A percentile compares a stretch with the other conserved stretches of the same genome.
These are phyloP conservation scores for Zangia roseola DNA, from an alignment of 768 basidiomycete genomes.

Conservation along the genomic window DNA sequence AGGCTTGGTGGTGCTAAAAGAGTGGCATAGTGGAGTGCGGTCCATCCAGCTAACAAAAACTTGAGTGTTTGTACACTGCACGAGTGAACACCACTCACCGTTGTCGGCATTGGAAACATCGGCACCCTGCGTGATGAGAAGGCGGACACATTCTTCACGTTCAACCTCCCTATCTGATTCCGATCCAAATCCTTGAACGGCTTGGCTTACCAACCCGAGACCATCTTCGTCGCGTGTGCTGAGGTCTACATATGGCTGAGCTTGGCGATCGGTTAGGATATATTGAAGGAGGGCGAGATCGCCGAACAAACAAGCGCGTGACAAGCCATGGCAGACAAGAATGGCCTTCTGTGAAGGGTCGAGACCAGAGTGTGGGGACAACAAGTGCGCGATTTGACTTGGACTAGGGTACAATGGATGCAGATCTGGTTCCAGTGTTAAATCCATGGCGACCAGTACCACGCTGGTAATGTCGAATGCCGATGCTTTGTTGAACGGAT, in stretches of 20 bases:
- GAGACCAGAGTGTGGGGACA: conserved; percentile 68
- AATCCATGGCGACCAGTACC: conserved; percentile 43
- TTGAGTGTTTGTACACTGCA: conserved; percentile 4
- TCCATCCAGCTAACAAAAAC: conserved; percentile 78
- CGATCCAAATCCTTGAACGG: conserved; percentile 80
- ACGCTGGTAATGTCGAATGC: conserved; percentile 30
- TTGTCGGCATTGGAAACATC: conserved; percentile 60
- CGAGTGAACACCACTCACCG: conserved; percentile 40
- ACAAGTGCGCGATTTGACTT: conserved; percentile 56
- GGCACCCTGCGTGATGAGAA: conserved; percentile 77
- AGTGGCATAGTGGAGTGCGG: conserved; percentile 89
- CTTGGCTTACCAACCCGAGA: conserved; percentile 70
- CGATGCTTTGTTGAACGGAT: not conserved
- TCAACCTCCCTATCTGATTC: conserved; percentile 85
- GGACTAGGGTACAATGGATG: conserved; percentile 76
- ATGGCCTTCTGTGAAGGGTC: conserved; percentile 63
- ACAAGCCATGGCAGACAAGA: conserved; percentile 72
- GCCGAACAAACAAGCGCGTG: conserved; percentile 75
- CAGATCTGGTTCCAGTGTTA: conserved; percentile 76
- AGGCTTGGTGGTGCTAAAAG: conserved; percentile 87
- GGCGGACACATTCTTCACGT: conserved; percentile 83
- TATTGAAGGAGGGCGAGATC: conserved; percentile 72
- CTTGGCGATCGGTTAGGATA: conserved; percentile 65
- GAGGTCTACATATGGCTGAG: conserved; percentile 68
- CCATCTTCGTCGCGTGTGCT: conserved; percentile 81